These are phyloP conservation scores for Backusella australiensis DNA, from an alignment of 192 early-diverging fungal species.

Conservation along the genomic window DNA sequence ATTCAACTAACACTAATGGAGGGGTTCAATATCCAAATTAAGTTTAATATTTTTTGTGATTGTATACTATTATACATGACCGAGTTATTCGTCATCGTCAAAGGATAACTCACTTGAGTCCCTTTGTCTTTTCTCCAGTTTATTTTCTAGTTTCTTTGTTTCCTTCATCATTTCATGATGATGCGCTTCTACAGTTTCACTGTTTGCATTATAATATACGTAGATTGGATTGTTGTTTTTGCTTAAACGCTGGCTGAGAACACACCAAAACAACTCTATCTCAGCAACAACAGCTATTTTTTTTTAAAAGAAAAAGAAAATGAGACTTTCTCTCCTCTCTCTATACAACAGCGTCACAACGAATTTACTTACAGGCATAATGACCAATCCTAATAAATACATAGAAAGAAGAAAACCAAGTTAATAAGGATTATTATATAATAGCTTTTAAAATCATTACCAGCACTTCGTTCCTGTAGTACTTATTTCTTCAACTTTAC, in stretches of 20 bases:
- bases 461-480: neutral
- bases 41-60: neutral
- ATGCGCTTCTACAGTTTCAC: neutral
- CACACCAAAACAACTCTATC: neutral
- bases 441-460: neutral
- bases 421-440: neutral
- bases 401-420: neutral
- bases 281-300: neutral
- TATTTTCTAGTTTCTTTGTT: neutral
- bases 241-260: neutral
- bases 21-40: neutral
- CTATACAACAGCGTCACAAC: neutral
- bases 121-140: neutral
- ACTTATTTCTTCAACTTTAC: neutral
- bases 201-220: neutral
- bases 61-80: neutral
- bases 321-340: neutral
- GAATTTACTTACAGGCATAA: neutral
- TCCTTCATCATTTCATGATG: neutral
- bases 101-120: neutral
- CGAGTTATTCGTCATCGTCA: neutral
- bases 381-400: neutral
- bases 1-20: neutral
- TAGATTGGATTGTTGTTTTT: neutral
- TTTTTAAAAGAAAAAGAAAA: neutral